Conservation (phyloP, 148 eudicot species). For the Rhododendron ferrugineum region DNA sequence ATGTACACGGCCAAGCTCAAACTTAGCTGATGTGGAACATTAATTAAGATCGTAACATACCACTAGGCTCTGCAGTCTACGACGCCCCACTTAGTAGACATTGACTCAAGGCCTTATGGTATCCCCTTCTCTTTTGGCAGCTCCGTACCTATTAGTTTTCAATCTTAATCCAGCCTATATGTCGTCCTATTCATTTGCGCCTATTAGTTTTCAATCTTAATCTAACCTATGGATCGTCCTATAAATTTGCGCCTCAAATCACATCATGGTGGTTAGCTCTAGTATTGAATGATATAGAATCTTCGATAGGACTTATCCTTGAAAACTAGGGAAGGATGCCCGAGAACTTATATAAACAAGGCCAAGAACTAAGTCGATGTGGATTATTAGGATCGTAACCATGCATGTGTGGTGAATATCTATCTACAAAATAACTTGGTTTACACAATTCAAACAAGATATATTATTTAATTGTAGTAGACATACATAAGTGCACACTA, state of each 20-base stretch:
- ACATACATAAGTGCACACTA: neutral
- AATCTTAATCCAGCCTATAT: too few relatives aligned
- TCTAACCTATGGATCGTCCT: too few relatives aligned
- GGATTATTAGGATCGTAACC: neutral
- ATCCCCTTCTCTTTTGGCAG: neutral
- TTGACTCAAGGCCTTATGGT: too few relatives aligned
- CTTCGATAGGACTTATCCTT: neutral
- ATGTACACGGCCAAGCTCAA: neutral
- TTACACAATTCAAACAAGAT: too few relatives aligned
- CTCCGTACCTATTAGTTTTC: neutral
- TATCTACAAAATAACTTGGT: too few relatives aligned
- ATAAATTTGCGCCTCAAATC: neutral
- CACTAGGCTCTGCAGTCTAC: neutral
- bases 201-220: too few relatives aligned
- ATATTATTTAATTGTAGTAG: too few relatives aligned
- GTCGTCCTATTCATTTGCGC: neutral
- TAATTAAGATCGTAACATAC: neutral
- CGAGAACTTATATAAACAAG: neutral
- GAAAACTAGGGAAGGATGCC: neutral
- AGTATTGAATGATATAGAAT: too few relatives aligned
- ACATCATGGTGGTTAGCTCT: neutral
- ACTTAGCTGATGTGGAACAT: neutral
- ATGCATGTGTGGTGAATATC: too few relatives aligned
- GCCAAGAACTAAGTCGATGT: neutral
- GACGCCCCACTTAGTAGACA: too few relatives aligned